Evolutionary conservation across 2,329 filamentous ascomycete species (phyloP), one percentile per base, ranked within the genome.

Genomic region (Monosporascus sp.): DNA sequence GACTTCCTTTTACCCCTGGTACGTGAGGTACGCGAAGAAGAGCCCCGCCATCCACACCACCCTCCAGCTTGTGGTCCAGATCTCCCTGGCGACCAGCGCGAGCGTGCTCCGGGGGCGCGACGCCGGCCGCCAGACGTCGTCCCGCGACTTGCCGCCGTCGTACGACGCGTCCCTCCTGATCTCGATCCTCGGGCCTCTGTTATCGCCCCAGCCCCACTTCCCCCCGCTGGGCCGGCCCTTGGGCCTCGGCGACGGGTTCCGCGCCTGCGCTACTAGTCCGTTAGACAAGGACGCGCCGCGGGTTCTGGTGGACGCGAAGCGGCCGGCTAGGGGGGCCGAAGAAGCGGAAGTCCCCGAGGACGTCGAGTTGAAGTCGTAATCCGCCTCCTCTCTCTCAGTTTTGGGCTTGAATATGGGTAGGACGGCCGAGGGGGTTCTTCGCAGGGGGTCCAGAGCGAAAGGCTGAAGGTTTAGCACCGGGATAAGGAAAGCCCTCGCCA

Each of bases 1-100:
- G 1, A 6, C 18, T 2, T 18, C 17, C 43, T 28, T 9, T 69
- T 65, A 89, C 58, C 86, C 85, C 63, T 77, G 78, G 72, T 80
- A 83, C 53, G 86, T 76, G 61, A 93, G 71, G 72, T 84, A 89
- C 31, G 76, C 75, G 76, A 88, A 94, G 67, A 85, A 84, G 15
- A 74, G 59, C 45, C 85, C 68, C 20, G 82, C 83, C 68, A 88
- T 79, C 77, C 80, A 82, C 6, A 76, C 76, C 3, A 91, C 84
- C 48, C 80, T 75, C 72, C 81, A 84, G 18, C 85, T 62, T 45
- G 81, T 85, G 8, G 75, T 78, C 70, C 77, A 78, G 38, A 91
- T 70, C 67, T 93, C 87, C 26, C 76, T 73, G 35, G 74, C 66
- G 6, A 88, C 78, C 5, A 82, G 66, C 1, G 68, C 67, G 3